Evolutionary conservation across 176 grass and related monocot genomes (phyloP), one percentile per base, ranked within the genome.

Genomic region (Zoysia pacifica): DNA sequence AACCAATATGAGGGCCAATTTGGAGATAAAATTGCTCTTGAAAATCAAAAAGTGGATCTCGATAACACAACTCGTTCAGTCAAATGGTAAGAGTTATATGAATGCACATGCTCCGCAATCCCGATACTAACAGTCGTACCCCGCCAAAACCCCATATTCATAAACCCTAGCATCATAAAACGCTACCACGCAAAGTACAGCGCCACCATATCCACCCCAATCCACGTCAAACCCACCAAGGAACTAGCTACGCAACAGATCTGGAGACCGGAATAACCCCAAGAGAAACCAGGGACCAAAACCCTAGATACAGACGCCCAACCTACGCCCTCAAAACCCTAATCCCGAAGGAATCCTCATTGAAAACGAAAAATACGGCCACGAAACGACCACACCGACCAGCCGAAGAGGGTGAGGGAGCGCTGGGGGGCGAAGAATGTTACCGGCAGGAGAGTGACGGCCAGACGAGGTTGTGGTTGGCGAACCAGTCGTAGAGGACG

Each of bases 401-500:
- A 81, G 43, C 42, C 7, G 18, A 16, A 16, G 20, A 35, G 42
- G 66, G 68, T 70, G 18, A 65, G 36, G 9, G 59, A 15, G 20
- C 59, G 7, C 6, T 28, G 3, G 50, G 13, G 0, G 54, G 51
- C 15, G 15, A 19, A 7, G 69, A 6, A 38, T 49, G 15, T 72
- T 81, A 97, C 95, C 95, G 70, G 86, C 95, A 97, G 38, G 91
- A 92, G 77, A 97, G 91, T 48, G 94, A 97, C 38, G 91, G 91
- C 91, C 94, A 97, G 51, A 90, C 85, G 71, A 97, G 89, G 74
- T 97, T 94, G 89, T 97, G 91, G 89, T 94, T 90, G 42, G 89
- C 82, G 70, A 97, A 89, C 95, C 92, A 97, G 81, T 97, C 95
- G 78, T 97, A 94, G 81, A 97, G 87, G 53, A 93, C 85, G 2